Percentiles rank a stretch among this genome's conserved stretches.
Conservation (phyloP, 768 basidiomycete genomes). For the Pleurotus eryngii region DNA sequence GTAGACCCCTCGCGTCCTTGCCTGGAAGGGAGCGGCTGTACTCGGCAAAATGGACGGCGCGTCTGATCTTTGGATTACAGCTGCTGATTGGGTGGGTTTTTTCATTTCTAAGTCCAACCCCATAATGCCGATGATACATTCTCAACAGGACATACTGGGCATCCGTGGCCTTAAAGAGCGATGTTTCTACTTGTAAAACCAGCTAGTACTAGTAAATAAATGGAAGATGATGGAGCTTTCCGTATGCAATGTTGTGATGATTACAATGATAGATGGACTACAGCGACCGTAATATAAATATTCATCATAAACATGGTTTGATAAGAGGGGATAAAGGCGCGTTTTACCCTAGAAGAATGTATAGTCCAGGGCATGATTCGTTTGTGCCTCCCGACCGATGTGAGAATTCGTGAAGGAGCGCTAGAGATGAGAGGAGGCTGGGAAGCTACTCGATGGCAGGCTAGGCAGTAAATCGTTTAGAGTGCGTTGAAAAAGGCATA, state of each 20-base stretch:
- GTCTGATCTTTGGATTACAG: conserved; percentile 85
- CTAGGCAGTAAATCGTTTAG: neutral
- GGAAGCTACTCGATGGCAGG: neutral
- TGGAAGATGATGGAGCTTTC: conserved; percentile 7
- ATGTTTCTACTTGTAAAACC: conserved; percentile 67
- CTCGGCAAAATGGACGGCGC: conserved; percentile 90
- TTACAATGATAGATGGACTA: neutral
- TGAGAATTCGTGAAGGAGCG: neutral
- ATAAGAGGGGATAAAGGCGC: neutral
- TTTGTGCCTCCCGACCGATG: neutral
- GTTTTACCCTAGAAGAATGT: conserved; percentile 1
- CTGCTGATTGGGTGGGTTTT: conserved; percentile 77
- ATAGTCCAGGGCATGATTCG: neutral
- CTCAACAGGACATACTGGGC: conserved; percentile 64
- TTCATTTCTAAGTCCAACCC: conserved; percentile 2
- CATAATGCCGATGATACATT: conserved; percentile 1
- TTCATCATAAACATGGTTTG: conserved; percentile 1
- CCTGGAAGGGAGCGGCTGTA: conserved; percentile 94
- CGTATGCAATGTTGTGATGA: neutral
- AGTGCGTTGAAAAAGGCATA: neutral
- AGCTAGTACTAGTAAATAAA: too few species aligned
- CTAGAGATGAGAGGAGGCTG: neutral
- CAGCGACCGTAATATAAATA: neutral
- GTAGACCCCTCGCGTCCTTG: conserved; percentile 87
- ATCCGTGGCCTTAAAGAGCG: conserved; percentile 81